Percentiles rank a stretch among this genome's conserved stretches.
Conservation (phyloP, 2,329 filamentous ascomycete genomes). For the Sphaerulina vaccinii region DNA sequence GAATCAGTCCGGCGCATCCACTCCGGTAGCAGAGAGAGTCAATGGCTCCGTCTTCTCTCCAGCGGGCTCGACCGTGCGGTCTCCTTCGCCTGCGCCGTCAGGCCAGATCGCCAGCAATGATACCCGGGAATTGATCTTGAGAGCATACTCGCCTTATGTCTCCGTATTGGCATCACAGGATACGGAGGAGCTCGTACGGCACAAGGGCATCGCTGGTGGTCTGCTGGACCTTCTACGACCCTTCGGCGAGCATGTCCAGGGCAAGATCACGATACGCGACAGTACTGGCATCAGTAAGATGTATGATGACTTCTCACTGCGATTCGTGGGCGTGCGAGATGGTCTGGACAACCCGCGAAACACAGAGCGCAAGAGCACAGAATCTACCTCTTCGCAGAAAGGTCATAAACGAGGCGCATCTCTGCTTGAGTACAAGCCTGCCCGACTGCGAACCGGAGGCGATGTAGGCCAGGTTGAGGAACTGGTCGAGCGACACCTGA, state of each 20-base stretch:
- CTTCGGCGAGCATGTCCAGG: conserved; percentile 83
- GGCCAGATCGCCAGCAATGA: conserved; percentile 49
- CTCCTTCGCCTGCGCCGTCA: conserved; percentile 42
- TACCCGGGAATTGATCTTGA: conserved; percentile 66
- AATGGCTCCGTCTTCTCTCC: conserved; percentile 48
- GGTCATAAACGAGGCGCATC: conserved; percentile 18
- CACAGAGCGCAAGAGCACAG: conserved; percentile 40
- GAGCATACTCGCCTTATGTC: conserved; percentile 85
- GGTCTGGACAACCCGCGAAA: conserved; percentile 43
- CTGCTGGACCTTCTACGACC: conserved; percentile 83
- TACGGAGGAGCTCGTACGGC: conserved; percentile 72
- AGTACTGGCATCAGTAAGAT: conserved; percentile 79
- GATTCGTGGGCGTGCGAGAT: conserved; percentile 72
- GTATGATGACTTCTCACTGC: conserved; percentile 87
- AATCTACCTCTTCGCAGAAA: conserved; percentile 28
- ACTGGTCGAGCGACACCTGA: conserved; percentile 75
- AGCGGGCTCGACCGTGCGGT: conserved; percentile 39
- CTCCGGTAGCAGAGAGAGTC: conserved; percentile 38
- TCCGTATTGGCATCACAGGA: conserved; percentile 84
- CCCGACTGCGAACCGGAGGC: conserved; percentile 46
- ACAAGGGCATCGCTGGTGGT: conserved; percentile 81
- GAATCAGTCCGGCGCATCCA: conserved; percentile 44
- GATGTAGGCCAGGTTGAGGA: conserved; percentile 72
- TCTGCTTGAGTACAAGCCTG: conserved; percentile 38
- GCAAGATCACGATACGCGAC: conserved; percentile 86